Conservation (phyloP, 2,329 filamentous ascomycete genomes). For the Davidsoniella virescens region DNA sequence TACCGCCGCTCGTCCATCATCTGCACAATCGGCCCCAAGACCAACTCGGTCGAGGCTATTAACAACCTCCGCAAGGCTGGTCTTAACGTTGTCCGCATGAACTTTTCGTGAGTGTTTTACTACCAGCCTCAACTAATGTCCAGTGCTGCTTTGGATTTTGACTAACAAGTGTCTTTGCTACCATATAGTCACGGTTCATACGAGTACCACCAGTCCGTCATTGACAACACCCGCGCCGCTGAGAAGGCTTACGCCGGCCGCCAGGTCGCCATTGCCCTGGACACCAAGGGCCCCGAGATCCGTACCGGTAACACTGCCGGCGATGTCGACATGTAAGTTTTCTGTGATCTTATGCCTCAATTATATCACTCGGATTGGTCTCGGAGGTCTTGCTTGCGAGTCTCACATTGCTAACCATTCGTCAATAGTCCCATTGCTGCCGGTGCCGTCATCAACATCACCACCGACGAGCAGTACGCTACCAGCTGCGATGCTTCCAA, state of each 20-base stretch:
- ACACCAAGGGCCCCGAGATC: slow-evolving; percentile 49
- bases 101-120: slow-evolving; percentile 41
- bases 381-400: neutral
- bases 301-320: slow-evolving; percentile 54
- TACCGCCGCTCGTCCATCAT: slow-evolving; percentile 97
- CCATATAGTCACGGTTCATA: slow-evolving; percentile 42
- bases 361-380: neutral
- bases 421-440: slow-evolving; percentile 49
- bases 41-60: slow-evolving; percentile 93
- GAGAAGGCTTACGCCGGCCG: slow-evolving; percentile 64
- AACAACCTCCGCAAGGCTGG: slow-evolving; percentile 80
- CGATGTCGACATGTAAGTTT: slow-evolving; percentile 54
- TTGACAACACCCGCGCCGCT: slow-evolving; percentile 83
- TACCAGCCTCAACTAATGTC: slow-evolving; percentile 19
- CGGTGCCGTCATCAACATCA: slow-evolving; percentile 82
- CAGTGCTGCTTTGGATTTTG: neutral
- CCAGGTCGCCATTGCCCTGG: slow-evolving; percentile 87
- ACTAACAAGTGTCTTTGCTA: neutral
- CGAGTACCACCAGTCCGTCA: slow-evolving; percentile 96
- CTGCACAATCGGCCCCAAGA: slow-evolving; percentile 98
- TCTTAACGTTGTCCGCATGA: slow-evolving; percentile 98
- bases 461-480: slow-evolving; percentile 86
- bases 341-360: neutral
- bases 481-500: slow-evolving; percentile 73
- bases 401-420: neutral